These are phyloP conservation scores for Paragyromitra xinjiangensis DNA, from an alignment of 495 filamentous ascomycete genomes.

Conservation along the genomic window DNA sequence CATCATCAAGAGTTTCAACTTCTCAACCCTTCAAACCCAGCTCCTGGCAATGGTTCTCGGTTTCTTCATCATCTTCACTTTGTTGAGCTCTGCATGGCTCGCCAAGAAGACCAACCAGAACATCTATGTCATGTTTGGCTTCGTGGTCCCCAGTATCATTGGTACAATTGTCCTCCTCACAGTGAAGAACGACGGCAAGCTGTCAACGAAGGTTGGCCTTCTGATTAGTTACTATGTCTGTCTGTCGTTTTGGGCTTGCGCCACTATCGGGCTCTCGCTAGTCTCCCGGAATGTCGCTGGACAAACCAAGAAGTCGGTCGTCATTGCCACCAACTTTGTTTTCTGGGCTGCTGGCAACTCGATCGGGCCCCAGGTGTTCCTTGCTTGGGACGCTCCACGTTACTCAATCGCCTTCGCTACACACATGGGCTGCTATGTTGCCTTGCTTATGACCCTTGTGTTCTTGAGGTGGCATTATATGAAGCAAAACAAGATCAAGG, in stretches of 20 bases:
- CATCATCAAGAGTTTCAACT: slow-evolving; percentile 65
- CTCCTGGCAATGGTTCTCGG: slow-evolving; percentile 75
- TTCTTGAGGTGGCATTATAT: slow-evolving; percentile 63
- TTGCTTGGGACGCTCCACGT: slow-evolving; percentile 62
- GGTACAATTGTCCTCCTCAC: slow-evolving; percentile 68
- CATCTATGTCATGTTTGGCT: slow-evolving; percentile 69
- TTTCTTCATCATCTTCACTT: slow-evolving; percentile 73
- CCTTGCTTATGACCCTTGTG: slow-evolving; percentile 62
- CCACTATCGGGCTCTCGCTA: slow-evolving; percentile 65
- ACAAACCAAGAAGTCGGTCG: slow-evolving; percentile 66
- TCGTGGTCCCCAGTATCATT: slow-evolving; percentile 68
- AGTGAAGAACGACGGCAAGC: slow-evolving; percentile 61
- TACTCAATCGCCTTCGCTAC: slow-evolving; percentile 67
- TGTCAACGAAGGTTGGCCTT: slow-evolving; percentile 62
- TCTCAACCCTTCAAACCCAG: slow-evolving; percentile 65
- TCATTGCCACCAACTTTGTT: slow-evolving; percentile 63
- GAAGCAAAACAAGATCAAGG: slow-evolving; percentile 63
- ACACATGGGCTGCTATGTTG: slow-evolving; percentile 65
- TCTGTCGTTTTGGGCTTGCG: slow-evolving; percentile 68
- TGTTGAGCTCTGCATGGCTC: slow-evolving; percentile 70
- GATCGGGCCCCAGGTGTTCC: slow-evolving; percentile 66
- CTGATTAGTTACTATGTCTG: slow-evolving; percentile 68
- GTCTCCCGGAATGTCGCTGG: slow-evolving; percentile 66
- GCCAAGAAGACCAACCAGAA: slow-evolving; percentile 73
- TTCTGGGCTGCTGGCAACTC: slow-evolving; percentile 65